These are phyloP conservation scores for Phytophthora sansomeana DNA, from an alignment of 352 stramenopile genomes.

Conservation along the genomic window DNA sequence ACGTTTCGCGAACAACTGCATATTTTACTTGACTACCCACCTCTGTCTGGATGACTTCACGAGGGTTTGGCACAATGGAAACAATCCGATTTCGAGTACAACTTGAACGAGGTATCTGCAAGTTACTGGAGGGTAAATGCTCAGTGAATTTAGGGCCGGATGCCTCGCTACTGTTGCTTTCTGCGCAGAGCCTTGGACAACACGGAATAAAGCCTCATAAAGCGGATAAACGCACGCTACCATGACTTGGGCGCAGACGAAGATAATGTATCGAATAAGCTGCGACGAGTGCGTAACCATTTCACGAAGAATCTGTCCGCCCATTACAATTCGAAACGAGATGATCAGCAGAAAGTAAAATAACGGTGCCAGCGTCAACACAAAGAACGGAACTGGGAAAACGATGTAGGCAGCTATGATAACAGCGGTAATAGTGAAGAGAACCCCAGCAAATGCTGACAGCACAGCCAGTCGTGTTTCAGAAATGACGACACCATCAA, in stretches of 20 bases:
- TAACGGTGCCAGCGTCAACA: neutral
- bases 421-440: constrained; percentile 4
- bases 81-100: neutral
- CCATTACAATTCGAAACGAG: neutral
- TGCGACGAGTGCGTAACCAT: too few species aligned
- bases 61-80: neutral
- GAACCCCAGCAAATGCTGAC: neutral
- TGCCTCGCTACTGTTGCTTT: too few species aligned
- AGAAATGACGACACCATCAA: constrained; percentile 7
- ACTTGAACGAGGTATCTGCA: neutral
- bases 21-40: neutral
- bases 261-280: too few species aligned
- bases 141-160: too few species aligned
- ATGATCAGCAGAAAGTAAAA: too few species aligned
- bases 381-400: constrained; percentile 23
- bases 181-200: constrained; percentile 1
- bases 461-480: neutral
- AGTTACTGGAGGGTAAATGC: too few species aligned
- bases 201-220: constrained; percentile 12
- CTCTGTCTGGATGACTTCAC: neutral
- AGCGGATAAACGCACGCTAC: constrained; percentile 19
- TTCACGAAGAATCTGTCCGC: too few species aligned
- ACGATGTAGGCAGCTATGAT: constrained; percentile 1
- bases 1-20: constrained; percentile 2
- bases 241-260: too few species aligned